Evolutionary conservation across 257 asterid genomes (phyloP).

Genomic region (Nicotiana paniculata): DNA sequence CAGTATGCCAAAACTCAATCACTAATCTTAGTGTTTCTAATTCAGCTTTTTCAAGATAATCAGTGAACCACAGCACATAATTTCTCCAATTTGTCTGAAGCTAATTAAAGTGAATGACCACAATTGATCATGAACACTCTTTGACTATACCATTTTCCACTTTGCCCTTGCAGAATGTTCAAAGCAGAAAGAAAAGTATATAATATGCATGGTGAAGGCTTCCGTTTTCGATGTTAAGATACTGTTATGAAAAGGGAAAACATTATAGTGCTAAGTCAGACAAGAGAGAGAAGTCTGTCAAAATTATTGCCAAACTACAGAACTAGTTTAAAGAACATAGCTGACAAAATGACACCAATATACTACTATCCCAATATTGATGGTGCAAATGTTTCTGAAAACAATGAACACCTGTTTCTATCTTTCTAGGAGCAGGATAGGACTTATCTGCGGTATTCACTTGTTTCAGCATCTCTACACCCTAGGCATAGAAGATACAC

Average conservation of each 20-base stretch:
- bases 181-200: not conserved
- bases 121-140: not conserved
- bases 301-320: not conserved
- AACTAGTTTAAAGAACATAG: not conserved
- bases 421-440: not conserved
- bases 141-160: not conserved
- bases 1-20: not conserved
- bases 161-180: not conserved
- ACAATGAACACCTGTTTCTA: not conserved
- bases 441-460: not conserved
- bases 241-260: not conserved
- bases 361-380: not conserved
- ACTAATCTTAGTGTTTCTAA: not conserved
- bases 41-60: not conserved
- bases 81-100: not conserved
- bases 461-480: not conserved
- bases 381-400: not conserved
- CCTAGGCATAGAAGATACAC: not conserved
- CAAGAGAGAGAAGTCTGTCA: not conserved
- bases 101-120: not conserved
- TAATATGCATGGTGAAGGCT: not conserved
- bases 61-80: not conserved
- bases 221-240: not conserved
- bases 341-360: not conserved
- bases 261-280: not conserved